Conservation (phyloP, 805 yeast genomes). For the Metschnikowia vanudenii region DNA sequence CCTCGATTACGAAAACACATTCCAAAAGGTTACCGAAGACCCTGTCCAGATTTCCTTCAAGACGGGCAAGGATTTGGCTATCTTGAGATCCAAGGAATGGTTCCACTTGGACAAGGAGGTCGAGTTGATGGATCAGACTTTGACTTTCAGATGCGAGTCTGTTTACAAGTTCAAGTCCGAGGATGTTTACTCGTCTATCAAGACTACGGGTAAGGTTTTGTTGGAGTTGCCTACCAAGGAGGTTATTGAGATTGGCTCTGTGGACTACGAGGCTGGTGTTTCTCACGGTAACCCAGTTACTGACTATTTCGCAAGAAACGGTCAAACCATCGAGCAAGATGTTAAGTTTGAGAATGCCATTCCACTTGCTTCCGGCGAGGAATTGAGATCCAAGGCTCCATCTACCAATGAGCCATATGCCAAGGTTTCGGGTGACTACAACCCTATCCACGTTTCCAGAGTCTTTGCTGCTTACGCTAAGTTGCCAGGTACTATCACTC, state of each 20-base stretch:
- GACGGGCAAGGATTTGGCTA: conserved; percentile 86
- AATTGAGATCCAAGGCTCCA: conserved; percentile 76
- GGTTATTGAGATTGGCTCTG: conserved; percentile 75
- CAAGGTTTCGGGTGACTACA: conserved; percentile 95
- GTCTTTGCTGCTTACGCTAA: conserved; percentile 91
- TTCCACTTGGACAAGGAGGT: conserved; percentile 74
- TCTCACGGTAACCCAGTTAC: conserved; percentile 97
- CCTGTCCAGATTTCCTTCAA: conserved; percentile 77
- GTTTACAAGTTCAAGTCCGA: conserved; percentile 77
- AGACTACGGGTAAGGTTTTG: conserved; percentile 80
- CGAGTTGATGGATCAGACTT: conserved; percentile 72
- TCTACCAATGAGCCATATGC: conserved; percentile 96
- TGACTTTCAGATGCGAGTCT: conserved; percentile 88
- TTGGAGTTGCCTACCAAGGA: conserved; percentile 92
- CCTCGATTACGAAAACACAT: conserved; percentile 85
- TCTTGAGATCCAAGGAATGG: conserved; percentile 95
- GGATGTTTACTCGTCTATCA: conserved; percentile 71
- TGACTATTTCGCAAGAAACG: conserved; percentile 89
- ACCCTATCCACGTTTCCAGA: conserved; percentile 96
- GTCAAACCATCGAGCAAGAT: conserved; percentile 92
- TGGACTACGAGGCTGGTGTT: conserved; percentile 84
- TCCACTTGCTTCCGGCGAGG: conserved; percentile 70
- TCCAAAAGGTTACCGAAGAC: conserved; percentile 82
- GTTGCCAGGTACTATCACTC: conserved; percentile 96
- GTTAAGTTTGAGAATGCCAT: conserved; percentile 85